Evolutionary conservation across 371 early-diverging fungal species (phyloP).

Genomic region (Mortierella sp.): DNA sequence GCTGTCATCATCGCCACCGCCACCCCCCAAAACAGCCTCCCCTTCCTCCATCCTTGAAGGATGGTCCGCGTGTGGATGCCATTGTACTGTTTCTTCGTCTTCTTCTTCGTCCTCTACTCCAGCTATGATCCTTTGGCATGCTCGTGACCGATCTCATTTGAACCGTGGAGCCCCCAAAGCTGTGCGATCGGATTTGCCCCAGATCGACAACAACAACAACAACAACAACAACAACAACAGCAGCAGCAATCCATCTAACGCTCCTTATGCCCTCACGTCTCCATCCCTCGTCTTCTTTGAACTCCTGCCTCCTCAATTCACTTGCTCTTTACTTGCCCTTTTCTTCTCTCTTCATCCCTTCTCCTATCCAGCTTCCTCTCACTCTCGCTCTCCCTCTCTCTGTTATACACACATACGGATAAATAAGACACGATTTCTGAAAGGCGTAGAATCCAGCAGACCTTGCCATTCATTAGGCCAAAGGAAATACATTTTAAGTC

Average conservation of each 20-base stretch:
- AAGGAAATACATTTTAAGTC: not conserved
- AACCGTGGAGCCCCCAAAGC: not conserved
- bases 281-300: not conserved
- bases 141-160: not conserved
- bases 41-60: not conserved
- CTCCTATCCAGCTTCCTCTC: not conserved
- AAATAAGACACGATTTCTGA: not conserved
- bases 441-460: not conserved
- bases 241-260: not conserved
- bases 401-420: not conserved
- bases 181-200: not conserved
- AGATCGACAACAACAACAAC: not conserved
- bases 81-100: not conserved
- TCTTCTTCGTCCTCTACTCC: not conserved
- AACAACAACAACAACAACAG: not conserved
- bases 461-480: not conserved
- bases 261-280: not conserved
- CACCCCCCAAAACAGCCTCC: not conserved
- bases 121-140: not conserved
- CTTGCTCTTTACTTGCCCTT: not conserved
- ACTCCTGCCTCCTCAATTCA: not conserved
- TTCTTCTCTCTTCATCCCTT: not conserved
- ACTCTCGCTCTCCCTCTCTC: not conserved
- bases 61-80: not conserved
- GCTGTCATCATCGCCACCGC: not conserved